These are phyloP conservation scores for Tuber melanosporum DNA, from an alignment of 495 filamentous ascomycete genomes.

Conservation along the genomic window DNA sequence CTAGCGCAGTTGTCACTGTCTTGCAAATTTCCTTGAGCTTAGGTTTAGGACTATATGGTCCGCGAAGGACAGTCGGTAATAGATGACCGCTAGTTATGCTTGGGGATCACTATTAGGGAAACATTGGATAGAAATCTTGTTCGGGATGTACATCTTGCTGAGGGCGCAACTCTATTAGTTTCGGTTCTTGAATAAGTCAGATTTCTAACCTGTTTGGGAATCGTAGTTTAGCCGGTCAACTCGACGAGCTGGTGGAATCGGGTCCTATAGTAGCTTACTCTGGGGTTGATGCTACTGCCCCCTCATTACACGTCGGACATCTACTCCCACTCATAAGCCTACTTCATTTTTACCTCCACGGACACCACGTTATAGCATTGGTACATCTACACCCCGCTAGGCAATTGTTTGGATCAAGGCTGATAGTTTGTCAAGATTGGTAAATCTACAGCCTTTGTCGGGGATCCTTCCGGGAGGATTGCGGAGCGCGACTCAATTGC, in stretches of 20 bases:
- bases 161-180: neutral
- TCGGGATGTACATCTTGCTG: neutral
- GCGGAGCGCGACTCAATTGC: slow-evolving; percentile 57
- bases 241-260: slow-evolving; percentile 62
- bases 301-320: slow-evolving; percentile 86
- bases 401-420: neutral
- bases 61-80: too few relatives aligned
- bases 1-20: too few relatives aligned
- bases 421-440: slow-evolving; percentile 53
- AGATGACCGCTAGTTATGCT: too few relatives aligned
- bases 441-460: slow-evolving; percentile 75
- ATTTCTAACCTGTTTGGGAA: slow-evolving; percentile 43
- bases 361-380: slow-evolving; percentile 65
- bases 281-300: slow-evolving; percentile 87
- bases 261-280: slow-evolving; percentile 75
- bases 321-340: slow-evolving; percentile 89
- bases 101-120: neutral
- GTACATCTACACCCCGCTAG: slow-evolving; percentile 43
- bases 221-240: slow-evolving; percentile 50
- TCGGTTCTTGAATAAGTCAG: neutral
- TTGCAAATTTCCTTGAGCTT: too few relatives aligned
- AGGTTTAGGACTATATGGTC: too few relatives aligned
- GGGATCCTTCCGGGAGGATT: slow-evolving; percentile 76
- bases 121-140: neutral
- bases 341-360: slow-evolving; percentile 86